phyloP scores from a whole-genome alignment of 345 rosid genomes.

The Eucalyptus viminalis region DNA sequence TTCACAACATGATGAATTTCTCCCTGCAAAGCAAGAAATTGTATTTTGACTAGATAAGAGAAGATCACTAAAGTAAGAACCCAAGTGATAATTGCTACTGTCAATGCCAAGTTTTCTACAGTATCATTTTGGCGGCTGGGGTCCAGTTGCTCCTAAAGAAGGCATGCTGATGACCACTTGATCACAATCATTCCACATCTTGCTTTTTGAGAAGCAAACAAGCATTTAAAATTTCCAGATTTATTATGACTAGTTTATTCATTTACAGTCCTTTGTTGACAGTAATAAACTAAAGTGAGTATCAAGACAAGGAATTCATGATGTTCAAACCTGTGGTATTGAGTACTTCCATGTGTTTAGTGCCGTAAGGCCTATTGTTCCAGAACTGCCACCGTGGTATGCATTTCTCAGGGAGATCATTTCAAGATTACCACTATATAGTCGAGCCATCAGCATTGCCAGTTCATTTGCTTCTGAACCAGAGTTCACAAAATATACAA shows the following conservation, averaged over 20 bases:
- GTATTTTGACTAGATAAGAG: neutral
- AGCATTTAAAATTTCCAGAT: neutral
- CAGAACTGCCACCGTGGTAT: conserved; percentile 94
- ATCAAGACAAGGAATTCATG: neutral
- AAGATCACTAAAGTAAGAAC: neutral
- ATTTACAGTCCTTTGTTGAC: neutral
- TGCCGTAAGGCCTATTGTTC: conserved; percentile 82
- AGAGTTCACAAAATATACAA: conserved; percentile 88
- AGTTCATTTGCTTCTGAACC: conserved; percentile 94
- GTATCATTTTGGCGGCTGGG: neutral
- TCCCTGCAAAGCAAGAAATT: conserved; percentile 31
- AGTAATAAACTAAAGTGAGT: neutral
- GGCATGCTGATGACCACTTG: neutral
- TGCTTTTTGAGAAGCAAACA: neutral
- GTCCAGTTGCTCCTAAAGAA: neutral
- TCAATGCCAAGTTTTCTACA: neutral
- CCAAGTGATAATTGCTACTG: neutral
- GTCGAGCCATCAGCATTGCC: conserved; percentile 94
- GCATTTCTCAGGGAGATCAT: conserved; percentile 92
- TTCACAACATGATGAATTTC: conserved; percentile 87
- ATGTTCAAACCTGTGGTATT: conserved; percentile 67
- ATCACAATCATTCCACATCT: neutral
- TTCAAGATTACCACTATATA: conserved; percentile 68
- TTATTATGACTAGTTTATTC: neutral
- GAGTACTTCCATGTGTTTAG: conserved; percentile 91